A percentile compares a stretch with the other conserved stretches of the same genome.
Evolutionary conservation across 495 filamentous ascomycete genomes (phyloP).

Genomic region (Podospora pseudocomata): DNA sequence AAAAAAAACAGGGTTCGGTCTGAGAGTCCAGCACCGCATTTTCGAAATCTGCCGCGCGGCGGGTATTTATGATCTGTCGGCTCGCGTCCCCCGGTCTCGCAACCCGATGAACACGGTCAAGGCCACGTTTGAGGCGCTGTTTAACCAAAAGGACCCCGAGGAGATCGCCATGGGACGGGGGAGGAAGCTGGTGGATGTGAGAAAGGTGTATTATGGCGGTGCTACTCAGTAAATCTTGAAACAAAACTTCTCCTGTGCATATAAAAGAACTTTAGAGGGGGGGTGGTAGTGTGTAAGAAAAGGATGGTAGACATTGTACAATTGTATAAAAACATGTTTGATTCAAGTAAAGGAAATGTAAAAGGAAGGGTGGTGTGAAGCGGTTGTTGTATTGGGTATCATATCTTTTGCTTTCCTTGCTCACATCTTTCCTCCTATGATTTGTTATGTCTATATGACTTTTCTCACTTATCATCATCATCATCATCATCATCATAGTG

Average conservation of each 20-base stretch:
- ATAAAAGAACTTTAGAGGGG: neutral
- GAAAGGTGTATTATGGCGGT: slow-evolving; percentile 96
- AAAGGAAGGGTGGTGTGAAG: neutral
- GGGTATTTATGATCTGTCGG: slow-evolving; percentile 82
- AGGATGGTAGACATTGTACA: neutral
- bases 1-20: slow-evolving; percentile 58
- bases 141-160: slow-evolving; percentile 79
- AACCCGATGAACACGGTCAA: slow-evolving; percentile 98
- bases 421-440: neutral
- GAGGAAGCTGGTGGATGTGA: slow-evolving; percentile 90
- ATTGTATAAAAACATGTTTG: slow-evolving; percentile 1
- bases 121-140: slow-evolving; percentile 76
- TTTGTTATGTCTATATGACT: too few relatives aligned
- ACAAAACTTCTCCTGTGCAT: neutral
- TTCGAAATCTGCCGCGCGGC: slow-evolving; percentile 84
- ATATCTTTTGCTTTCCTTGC: neutral
- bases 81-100: slow-evolving; percentile 67
- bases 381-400: neutral
- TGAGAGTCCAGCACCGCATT: slow-evolving; percentile 84
- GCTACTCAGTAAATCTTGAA: slow-evolving; percentile 30
- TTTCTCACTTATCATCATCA: neutral
- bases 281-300: neutral
- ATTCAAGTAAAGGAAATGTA: neutral
- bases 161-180: slow-evolving; percentile 81
- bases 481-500: slow-evolving; percentile 5